These are phyloP conservation scores for Picea sitchensis DNA, from an alignment of 75 land plant genomes.

Conservation along the genomic window DNA sequence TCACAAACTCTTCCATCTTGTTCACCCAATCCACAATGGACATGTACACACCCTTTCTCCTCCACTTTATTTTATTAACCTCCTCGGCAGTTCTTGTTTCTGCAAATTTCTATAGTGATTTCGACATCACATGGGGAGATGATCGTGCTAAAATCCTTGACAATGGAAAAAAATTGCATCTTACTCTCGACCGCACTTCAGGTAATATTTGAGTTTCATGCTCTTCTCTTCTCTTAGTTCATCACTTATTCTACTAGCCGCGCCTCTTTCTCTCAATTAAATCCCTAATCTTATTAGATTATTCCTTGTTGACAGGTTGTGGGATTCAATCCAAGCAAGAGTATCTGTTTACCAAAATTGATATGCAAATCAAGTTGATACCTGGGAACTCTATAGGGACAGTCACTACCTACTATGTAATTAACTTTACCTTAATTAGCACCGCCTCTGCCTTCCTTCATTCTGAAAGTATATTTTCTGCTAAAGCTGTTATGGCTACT, in stretches of 20 bases:
- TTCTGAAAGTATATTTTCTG: no score
- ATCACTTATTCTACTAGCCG: not conserved
- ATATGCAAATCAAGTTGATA: constrained; percentile 70
- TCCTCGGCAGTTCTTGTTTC: not conserved
- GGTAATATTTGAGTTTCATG: constrained; percentile 3
- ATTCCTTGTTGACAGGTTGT: constrained; percentile 22
- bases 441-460: no score
- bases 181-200: constrained; percentile 30
- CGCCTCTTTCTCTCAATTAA: not conserved
- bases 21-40: no score
- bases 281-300: no score
- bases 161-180: constrained; percentile 22
- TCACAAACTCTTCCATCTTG: no score
- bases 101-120: constrained; percentile 16
- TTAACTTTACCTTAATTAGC: not conserved
- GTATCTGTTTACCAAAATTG: constrained; percentile 66
- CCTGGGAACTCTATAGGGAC: constrained; percentile 63
- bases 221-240: no score
- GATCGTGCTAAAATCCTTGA: constrained; percentile 21
- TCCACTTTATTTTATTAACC: no score
- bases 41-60: no score
- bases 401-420: constrained; percentile 51
- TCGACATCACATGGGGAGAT: constrained; percentile 34
- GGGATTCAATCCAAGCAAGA: constrained; percentile 61
- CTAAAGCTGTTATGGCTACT: not conserved